Conservation (phyloP, 2,329 filamentous ascomycete species). For the Thielaviopsis populi region DNA sequence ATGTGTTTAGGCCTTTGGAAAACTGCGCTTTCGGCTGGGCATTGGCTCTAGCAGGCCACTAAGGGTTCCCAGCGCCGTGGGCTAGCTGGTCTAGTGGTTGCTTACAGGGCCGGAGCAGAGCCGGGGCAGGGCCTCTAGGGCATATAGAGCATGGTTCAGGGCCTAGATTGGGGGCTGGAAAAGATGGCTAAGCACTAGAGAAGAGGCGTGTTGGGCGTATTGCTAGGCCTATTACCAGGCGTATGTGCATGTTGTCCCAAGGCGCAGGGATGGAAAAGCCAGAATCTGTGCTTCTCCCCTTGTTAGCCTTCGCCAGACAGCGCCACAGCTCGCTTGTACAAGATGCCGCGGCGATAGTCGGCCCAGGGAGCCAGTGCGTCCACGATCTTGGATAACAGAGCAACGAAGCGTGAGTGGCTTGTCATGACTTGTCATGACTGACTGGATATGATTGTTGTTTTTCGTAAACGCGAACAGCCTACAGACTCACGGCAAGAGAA, state of each 20-base stretch:
- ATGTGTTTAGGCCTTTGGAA: background rate
- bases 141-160: background rate
- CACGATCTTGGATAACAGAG: background rate
- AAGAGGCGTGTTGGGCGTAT: background rate
- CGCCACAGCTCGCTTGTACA: no score
- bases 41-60: background rate
- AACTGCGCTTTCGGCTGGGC: background rate
- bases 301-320: no score
- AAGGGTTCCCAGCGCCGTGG: background rate
- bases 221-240: no score
- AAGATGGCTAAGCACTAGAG: background rate
- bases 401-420: background rate
- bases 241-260: no score
- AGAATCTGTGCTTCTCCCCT: no score
- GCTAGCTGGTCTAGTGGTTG: background rate
- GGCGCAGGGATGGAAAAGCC: no score
- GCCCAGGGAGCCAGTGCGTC: background rate
- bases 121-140: background rate
- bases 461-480: background rate
- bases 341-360: no score
- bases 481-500: background rate
- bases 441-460: background rate
- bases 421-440: background rate
- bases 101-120: conserved; percentile 3
- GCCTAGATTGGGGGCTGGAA: background rate